phyloP scores from a whole-genome alignment of 108 stramenopile species.

The Fragilaria crotonensis region DNA sequence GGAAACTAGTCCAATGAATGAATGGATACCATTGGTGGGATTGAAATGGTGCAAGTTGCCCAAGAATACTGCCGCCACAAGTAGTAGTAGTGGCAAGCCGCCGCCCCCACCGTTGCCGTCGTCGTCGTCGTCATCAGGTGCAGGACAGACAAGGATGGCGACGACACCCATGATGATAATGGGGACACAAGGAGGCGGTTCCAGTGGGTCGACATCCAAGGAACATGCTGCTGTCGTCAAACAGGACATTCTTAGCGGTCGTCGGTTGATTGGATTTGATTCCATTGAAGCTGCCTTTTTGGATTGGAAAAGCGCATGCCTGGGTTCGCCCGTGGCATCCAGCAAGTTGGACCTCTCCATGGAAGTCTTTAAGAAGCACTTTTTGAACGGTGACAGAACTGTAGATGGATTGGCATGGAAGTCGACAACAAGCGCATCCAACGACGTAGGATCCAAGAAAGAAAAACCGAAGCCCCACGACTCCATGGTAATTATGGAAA shows the following conservation, averaged over 20 bases:
- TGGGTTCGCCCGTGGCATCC: constrained; percentile 3
- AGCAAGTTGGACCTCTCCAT: background rate
- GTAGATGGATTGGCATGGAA: background rate
- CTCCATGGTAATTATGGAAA: no score
- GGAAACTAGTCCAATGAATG: background rate
- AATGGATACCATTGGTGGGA: constrained; percentile 1
- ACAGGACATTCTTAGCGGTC: constrained; percentile 33
- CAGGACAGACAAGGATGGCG: background rate
- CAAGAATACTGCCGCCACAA: background rate
- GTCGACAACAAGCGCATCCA: background rate
- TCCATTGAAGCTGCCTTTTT: constrained; percentile 42
- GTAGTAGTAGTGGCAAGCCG: background rate
- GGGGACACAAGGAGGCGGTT: background rate
- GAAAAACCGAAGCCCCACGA: no score
- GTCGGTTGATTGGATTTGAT: constrained; percentile 42
- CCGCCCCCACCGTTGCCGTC: background rate
- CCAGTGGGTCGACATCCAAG: constrained; percentile 2
- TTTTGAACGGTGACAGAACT: background rate
- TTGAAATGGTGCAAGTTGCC: constrained; percentile 3
- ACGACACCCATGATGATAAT: no score
- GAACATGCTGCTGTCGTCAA: constrained; percentile 35
- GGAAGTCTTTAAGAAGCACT: background rate
- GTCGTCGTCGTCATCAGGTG: background rate
- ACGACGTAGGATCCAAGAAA: no score
- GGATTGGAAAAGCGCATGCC: constrained; percentile 38